A percentile compares a stretch with the other conserved stretches of the same genome.
phyloP scores from a whole-genome alignment of 2,329 filamentous ascomycete genomes.

The Graphilbum ipis-grandicollis region DNA sequence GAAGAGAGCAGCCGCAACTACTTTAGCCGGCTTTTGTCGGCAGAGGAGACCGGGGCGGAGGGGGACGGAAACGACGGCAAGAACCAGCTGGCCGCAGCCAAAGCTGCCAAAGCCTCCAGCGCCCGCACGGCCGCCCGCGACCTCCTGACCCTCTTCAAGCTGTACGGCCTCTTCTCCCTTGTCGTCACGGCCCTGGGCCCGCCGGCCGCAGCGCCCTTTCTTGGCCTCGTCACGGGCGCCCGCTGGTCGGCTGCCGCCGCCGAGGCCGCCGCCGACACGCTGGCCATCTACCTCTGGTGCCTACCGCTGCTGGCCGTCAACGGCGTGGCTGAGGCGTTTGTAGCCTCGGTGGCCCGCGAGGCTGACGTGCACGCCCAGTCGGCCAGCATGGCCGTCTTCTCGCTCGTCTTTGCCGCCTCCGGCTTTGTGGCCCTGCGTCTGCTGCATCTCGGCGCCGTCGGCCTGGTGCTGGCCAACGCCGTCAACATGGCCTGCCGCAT shows the following conservation, averaged over 20 bases:
- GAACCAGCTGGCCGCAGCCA: not conserved
- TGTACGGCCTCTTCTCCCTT: conserved; percentile 60
- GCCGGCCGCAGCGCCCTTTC: conserved; percentile 51
- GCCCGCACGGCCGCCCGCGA: conserved; percentile 28
- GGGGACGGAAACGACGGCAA: not conserved
- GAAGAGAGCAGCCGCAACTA: conserved; percentile 86
- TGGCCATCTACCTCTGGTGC: conserved; percentile 78
- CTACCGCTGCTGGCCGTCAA: conserved; percentile 86
- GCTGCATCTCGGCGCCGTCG: conserved; percentile 53
- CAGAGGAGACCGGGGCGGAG: not conserved
- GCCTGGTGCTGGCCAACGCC: conserved; percentile 71
- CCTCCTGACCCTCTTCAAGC: conserved; percentile 46
- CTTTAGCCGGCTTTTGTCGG: conserved; percentile 61
- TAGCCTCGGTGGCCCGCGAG: conserved; percentile 67
- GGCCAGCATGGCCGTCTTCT: conserved; percentile 71
- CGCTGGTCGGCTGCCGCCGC: conserved; percentile 57
- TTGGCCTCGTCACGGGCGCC: conserved; percentile 58
- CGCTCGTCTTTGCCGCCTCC: conserved; percentile 52
- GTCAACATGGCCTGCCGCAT: conserved; percentile 84
- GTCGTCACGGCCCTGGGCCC: conserved; percentile 57
- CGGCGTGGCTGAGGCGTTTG: conserved; percentile 82
- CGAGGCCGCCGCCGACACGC: conserved; percentile 40
- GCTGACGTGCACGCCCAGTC: conserved; percentile 62
- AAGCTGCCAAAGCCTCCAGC: conserved; percentile 11
- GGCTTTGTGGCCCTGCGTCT: conserved; percentile 62